These are phyloP conservation scores for Glycine tomentella DNA, from an alignment of 306 rosid genomes.

Conservation along the genomic window DNA sequence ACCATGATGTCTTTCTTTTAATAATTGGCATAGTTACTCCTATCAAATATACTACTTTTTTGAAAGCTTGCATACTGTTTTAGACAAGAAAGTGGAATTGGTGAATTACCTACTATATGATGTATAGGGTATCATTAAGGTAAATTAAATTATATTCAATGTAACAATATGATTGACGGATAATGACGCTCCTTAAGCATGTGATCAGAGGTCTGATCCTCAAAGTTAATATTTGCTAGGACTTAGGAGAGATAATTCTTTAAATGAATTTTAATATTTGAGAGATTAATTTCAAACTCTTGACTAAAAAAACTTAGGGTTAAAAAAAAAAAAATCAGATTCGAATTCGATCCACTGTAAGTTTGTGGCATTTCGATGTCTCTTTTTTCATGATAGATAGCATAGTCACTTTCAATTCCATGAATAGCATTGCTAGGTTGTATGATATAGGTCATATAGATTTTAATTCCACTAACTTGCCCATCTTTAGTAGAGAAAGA, in stretches of 20 bases:
- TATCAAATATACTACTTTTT: not conserved
- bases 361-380: slow-evolving; percentile 6
- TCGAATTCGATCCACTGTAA: not conserved
- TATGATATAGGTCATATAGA: not conserved
- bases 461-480: not conserved
- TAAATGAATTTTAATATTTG: not conserved
- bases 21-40: not conserved
- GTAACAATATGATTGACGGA: not conserved
- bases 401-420: slow-evolving; percentile 25
- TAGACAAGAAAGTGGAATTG: not conserved
- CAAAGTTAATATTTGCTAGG: not conserved
- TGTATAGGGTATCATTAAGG: not conserved
- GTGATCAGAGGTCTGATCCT: not conserved
- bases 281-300: not conserved
- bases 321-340: not conserved
- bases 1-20: not conserved
- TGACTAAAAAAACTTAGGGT: not conserved
- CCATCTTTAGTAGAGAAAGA: too few species aligned
- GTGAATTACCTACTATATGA: slow-evolving; percentile 9
- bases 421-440: slow-evolving; percentile 19
- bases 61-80: slow-evolving; percentile 28
- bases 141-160: too few species aligned
- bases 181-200: not conserved
- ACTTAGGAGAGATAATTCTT: too few species aligned
- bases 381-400: slow-evolving; percentile 1